A percentile compares a stretch with the other conserved stretches of the same genome.
Conservation (phyloP, 371 early-diverging fungal species). For the Mortierella sp. region DNA sequence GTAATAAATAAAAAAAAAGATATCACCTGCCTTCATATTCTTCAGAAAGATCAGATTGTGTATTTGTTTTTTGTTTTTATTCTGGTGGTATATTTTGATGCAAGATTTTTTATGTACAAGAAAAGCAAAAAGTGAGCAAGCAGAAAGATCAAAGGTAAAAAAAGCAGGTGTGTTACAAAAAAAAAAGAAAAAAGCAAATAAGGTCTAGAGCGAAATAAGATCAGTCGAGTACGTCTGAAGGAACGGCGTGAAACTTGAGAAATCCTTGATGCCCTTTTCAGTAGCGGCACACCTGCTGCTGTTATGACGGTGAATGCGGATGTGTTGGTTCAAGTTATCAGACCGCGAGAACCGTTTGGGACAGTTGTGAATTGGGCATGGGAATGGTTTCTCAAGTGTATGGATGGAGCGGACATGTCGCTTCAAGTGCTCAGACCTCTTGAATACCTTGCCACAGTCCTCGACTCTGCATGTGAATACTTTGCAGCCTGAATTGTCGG, state of each 20-base stretch:
- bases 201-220: slow-evolving; percentile 31
- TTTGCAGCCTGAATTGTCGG: slow-evolving; percentile 60
- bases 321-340: slow-evolving; percentile 85
- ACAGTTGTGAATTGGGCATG: slow-evolving; percentile 79
- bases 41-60: background rate
- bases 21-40: background rate
- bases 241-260: slow-evolving; percentile 43
- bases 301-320: slow-evolving; percentile 66
- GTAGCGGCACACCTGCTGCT: background rate
- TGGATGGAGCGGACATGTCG: slow-evolving; percentile 80
- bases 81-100: slow-evolving; percentile 16
- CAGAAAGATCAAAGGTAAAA: background rate
- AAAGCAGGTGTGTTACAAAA: background rate
- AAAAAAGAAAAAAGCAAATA: background rate
- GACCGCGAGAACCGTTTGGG: slow-evolving; percentile 85
- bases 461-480: slow-evolving; percentile 65
- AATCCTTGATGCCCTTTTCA: slow-evolving; percentile 33
- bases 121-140: background rate
- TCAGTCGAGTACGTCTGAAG: slow-evolving; percentile 38
- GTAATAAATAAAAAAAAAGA: slow-evolving; percentile 1
- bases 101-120: slow-evolving; percentile 21
- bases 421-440: slow-evolving; percentile 87
- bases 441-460: slow-evolving; percentile 83
- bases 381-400: slow-evolving; percentile 70
- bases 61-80: slow-evolving; percentile 1